Evolutionary conservation across 192 early-diverging fungal species (phyloP).

Genomic region (Backusella circina): DNA sequence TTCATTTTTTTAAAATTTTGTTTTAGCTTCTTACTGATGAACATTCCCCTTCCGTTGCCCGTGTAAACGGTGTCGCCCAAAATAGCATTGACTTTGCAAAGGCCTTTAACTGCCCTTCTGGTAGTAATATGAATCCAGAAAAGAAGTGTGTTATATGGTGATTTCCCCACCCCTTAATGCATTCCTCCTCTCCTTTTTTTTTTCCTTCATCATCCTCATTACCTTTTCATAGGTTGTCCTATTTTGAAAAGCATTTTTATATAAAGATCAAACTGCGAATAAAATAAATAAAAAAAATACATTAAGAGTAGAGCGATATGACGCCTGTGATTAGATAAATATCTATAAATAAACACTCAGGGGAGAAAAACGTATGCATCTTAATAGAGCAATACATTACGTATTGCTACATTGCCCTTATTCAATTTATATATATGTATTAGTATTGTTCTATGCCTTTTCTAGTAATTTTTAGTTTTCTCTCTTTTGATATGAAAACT

Average conservation of each 20-base stretch:
- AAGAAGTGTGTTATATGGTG: constrained; percentile 46
- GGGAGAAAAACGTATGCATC: too few species aligned
- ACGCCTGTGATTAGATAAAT: too few species aligned
- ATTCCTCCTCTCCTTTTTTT: neutral
- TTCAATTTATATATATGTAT: neutral
- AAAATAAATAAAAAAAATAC: too few species aligned
- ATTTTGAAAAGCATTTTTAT: too few species aligned
- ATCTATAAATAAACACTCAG: too few species aligned
- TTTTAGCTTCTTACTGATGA: constrained; percentile 54
- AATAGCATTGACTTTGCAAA: constrained; percentile 63
- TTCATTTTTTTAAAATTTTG: neutral
- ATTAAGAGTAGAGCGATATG: too few species aligned
- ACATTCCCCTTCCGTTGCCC: constrained; percentile 57
- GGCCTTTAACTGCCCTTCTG: constrained; percentile 59
- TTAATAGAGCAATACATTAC: too few species aligned
- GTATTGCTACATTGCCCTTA: neutral
- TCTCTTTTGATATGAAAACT: too few species aligned
- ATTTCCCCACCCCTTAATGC: neutral
- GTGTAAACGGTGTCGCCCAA: constrained; percentile 62
- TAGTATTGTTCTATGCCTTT: neutral
- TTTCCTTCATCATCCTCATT: neutral
- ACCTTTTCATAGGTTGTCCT: neutral
- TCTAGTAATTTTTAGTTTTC: neutral
- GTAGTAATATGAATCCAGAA: constrained; percentile 62
- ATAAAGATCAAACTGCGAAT: too few species aligned